Conservation (phyloP, 805 yeast genomes). For the Blastobotrys parvus region DNA sequence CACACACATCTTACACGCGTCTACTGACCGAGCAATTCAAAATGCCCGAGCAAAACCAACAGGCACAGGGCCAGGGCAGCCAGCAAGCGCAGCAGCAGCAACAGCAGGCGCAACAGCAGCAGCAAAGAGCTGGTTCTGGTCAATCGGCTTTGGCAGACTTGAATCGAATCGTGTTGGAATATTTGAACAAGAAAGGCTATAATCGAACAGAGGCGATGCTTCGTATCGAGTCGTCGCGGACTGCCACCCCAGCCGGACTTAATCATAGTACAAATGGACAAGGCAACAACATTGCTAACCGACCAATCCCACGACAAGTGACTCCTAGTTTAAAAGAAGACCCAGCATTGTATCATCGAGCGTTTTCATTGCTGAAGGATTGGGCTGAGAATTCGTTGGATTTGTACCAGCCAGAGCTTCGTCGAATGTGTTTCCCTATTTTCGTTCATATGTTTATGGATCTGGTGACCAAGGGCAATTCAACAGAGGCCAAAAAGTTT, state of each 20-base stretch:
- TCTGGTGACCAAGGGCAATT: constrained; percentile 55
- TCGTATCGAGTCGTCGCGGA: constrained; percentile 56
- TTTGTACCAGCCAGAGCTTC: constrained; percentile 78
- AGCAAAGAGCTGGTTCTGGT: constrained; percentile 4
- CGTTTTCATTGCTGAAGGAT: constrained; percentile 67
- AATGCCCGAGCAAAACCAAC: not conserved
- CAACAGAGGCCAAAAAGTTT: constrained; percentile 55
- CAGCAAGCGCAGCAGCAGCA: constrained; percentile 6
- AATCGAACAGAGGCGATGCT: constrained; percentile 91
- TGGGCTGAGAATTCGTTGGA: constrained; percentile 93
- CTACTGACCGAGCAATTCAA: not conserved
- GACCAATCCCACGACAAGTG: constrained; percentile 7
- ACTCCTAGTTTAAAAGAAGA: constrained; percentile 30
- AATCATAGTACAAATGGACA: constrained; percentile 28
- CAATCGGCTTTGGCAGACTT: constrained; percentile 65
- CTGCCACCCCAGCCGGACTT: constrained; percentile 22
- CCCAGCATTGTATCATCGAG: constrained; percentile 69
- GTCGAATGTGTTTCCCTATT: constrained; percentile 80
- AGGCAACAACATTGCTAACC: constrained; percentile 18
- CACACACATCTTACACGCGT: not conserved
- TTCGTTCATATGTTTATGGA: constrained; percentile 84
- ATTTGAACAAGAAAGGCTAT: constrained; percentile 87
- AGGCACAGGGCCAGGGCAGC: not conserved
- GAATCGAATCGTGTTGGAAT: constrained; percentile 86
- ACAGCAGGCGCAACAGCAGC: constrained; percentile 11